phyloP scores from a whole-genome alignment of 1,284 basidiomycete genomes.

The Cutaneotrichosporon spelunceum region DNA sequence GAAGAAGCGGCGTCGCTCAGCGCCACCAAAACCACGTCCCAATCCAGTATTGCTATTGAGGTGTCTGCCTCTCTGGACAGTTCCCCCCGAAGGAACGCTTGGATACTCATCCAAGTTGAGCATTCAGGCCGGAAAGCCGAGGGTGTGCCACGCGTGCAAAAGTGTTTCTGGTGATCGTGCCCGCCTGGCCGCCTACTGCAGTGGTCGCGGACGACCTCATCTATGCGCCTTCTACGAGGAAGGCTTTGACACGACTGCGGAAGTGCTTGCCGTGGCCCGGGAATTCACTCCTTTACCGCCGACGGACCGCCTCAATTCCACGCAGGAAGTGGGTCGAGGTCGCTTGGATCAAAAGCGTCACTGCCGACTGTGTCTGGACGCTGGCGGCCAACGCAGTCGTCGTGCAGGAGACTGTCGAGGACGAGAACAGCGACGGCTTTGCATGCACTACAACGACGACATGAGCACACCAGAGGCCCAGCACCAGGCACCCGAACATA shows the following conservation, averaged over 20 bases:
- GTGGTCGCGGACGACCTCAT: conserved; percentile 7
- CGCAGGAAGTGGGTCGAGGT: no score
- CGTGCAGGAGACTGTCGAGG: no score
- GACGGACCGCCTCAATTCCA: no score
- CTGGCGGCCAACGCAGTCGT: no score
- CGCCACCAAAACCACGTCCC: background rate
- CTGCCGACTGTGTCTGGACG: no score
- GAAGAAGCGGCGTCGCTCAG: background rate
- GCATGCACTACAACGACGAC: no score
- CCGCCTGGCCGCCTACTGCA: conserved; percentile 10
- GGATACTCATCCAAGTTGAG: background rate
- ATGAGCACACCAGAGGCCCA: no score
- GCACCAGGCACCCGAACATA: no score
- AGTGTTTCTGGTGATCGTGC: background rate
- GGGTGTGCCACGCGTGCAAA: background rate
- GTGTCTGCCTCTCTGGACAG: background rate
- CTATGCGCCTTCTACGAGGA: background rate
- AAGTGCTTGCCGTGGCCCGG: background rate
- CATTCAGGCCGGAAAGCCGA: background rate
- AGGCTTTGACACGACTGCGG: background rate
- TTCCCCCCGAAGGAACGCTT: background rate
- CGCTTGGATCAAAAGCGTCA: no score
- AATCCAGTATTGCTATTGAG: background rate
- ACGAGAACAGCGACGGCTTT: no score
- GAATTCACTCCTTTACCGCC: background rate